Evolutionary conservation across 257 asterid genomes (phyloP).

Genomic region (Solanum stenotomum): DNA sequence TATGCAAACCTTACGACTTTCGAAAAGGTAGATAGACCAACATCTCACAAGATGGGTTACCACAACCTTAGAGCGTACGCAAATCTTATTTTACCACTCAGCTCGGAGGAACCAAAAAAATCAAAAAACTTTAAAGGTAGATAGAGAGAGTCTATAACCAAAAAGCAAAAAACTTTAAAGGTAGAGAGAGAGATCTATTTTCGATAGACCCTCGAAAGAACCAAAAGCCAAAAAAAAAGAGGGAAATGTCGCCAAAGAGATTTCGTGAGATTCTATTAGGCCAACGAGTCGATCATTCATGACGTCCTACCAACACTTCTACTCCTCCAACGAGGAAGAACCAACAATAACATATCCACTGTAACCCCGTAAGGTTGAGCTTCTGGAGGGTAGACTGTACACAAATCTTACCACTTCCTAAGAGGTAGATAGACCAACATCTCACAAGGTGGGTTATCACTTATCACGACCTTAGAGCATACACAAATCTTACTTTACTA

Average conservation of each 20-base stretch:
- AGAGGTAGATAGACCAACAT: not conserved
- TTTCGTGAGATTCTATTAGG: not conserved
- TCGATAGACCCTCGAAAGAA: too few relatives aligned
- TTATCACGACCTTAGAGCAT: not conserved
- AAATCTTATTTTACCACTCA: too few relatives aligned
- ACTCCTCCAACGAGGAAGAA: not conserved
- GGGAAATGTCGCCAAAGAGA: too few relatives aligned
- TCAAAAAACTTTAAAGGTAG: too few relatives aligned
- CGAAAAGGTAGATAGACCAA: too few relatives aligned
- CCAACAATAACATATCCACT: not conserved
- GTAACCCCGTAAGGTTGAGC: too few relatives aligned
- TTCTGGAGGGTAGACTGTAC: not conserved
- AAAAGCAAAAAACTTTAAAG: too few relatives aligned
- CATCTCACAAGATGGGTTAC: not conserved
- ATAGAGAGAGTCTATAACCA: too few relatives aligned
- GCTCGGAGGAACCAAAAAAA: too few relatives aligned
- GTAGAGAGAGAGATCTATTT: too few relatives aligned
- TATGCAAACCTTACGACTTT: rapidly evolving
- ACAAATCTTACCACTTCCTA: not conserved
- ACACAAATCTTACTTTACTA: too few relatives aligned
- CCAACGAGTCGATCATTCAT: not conserved
- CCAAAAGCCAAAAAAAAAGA: too few relatives aligned
- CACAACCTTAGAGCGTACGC: not conserved
- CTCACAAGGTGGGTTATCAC: not conserved
- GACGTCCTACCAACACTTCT: not conserved